phyloP scores from a whole-genome alignment of 2,329 filamentous ascomycete genomes.

The Stagonosporopsis cucurbitacearum region DNA sequence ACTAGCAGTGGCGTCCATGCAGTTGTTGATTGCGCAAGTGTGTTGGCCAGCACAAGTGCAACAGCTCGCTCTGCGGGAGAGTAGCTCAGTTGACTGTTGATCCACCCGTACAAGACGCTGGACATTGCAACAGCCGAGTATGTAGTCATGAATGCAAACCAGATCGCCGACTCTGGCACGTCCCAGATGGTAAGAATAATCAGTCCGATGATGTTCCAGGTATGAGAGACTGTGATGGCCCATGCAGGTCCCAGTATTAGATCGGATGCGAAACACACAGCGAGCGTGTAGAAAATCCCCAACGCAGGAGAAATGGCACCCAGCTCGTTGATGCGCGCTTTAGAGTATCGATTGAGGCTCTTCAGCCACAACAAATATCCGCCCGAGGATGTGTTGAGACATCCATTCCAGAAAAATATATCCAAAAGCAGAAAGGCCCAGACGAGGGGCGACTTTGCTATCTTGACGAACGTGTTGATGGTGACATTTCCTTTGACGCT shows the following conservation, averaged over 20 bases:
- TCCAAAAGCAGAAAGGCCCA: conserved; percentile 60
- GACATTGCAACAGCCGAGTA: conserved; percentile 61
- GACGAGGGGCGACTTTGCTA: conserved; percentile 53
- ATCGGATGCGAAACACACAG: conserved; percentile 63
- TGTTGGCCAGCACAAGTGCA: conserved; percentile 60
- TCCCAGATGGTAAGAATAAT: conserved; percentile 64
- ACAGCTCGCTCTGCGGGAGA: conserved; percentile 58
- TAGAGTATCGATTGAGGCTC: conserved; percentile 57
- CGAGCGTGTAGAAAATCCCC: conserved; percentile 63
- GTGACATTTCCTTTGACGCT: conserved; percentile 29
- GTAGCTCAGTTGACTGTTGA: conserved; percentile 58
- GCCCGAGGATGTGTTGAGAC: conserved; percentile 55
- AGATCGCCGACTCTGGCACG: conserved; percentile 61
- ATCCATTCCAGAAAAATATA: conserved; percentile 64
- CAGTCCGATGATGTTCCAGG: conserved; percentile 61
- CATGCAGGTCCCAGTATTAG: conserved; percentile 60
- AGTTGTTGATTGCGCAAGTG: conserved; percentile 61
- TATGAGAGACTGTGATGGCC: conserved; percentile 60
- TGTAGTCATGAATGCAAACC: conserved; percentile 61
- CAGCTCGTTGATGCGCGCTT: conserved; percentile 58
- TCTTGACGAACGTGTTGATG: conserved; percentile 27
- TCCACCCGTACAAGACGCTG: conserved; percentile 63
- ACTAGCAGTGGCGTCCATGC: conserved; percentile 63
- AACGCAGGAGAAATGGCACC: conserved; percentile 61
- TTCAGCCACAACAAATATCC: conserved; percentile 66